Percentiles rank a stretch among this genome's conserved stretches.
These are phyloP conservation scores for Phlyctochytrium bullatum DNA, from an alignment of 192 early-diverging fungal species.

Conservation along the genomic window DNA sequence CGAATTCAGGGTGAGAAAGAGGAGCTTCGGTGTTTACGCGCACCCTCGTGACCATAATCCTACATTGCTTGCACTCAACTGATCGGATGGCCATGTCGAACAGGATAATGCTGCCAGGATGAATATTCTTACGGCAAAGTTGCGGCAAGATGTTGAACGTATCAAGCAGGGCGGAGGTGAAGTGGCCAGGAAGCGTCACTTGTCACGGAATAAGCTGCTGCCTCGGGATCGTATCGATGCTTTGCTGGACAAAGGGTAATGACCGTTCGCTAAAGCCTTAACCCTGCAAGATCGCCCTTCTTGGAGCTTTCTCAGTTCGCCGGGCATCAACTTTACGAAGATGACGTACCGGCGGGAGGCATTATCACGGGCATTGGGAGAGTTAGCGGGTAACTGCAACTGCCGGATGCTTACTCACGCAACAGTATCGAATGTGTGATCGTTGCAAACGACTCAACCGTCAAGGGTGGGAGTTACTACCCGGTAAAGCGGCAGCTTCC, in stretches of 20 bases:
- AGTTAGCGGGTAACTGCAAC: conserved; percentile 66
- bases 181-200: conserved; percentile 77
- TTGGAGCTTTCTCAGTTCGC: conserved; percentile 94
- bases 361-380: conserved; percentile 96
- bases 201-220: conserved; percentile 81
- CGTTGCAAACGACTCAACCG: conserved; percentile 94
- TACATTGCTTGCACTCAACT: not conserved
- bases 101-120: conserved; percentile 76
- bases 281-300: conserved; percentile 72
- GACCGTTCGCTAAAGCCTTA: not conserved
- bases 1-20: conserved; percentile 64
- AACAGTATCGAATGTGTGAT: conserved; percentile 88
- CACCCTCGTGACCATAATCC: not conserved
- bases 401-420: conserved; percentile 5
- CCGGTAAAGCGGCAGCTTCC: conserved; percentile 51
- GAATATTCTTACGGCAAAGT: conserved; percentile 62
- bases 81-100: not conserved
- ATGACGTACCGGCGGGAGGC: conserved; percentile 81
- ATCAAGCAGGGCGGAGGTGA: conserved; percentile 85
- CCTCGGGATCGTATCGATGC: conserved; percentile 86
- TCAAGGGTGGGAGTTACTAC: conserved; percentile 98
- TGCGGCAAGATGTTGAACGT: conserved; percentile 60
- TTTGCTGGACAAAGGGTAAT: conserved; percentile 71
- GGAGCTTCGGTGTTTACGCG: not conserved
- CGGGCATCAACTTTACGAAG: conserved; percentile 77